These are phyloP conservation scores for Thalassiosira mediterranea DNA, from an alignment of 352 stramenopile species.

Conservation along the genomic window DNA sequence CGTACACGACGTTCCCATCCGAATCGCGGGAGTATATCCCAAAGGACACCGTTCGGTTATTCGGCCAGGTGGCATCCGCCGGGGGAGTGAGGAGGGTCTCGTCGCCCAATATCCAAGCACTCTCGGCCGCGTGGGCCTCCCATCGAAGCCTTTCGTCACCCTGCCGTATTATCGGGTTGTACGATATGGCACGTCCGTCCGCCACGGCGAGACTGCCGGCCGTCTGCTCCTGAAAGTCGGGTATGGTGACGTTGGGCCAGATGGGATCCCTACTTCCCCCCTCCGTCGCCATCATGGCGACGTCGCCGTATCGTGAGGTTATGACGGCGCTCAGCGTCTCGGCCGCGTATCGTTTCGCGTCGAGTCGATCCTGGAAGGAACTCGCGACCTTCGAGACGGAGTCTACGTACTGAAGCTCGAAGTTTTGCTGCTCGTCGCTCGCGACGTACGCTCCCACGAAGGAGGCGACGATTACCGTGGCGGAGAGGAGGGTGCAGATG, in stretches of 20 bases:
- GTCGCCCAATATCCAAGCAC: constrained; percentile 23
- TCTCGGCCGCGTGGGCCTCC: constrained; percentile 39
- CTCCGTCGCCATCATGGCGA: not conserved
- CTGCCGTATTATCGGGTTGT: constrained; percentile 59
- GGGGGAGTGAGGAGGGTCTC: constrained; percentile 17
- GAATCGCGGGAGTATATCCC: constrained; percentile 49
- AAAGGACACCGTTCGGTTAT: constrained; percentile 51
- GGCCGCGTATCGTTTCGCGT: constrained; percentile 29
- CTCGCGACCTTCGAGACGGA: constrained; percentile 44
- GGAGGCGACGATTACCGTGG: constrained; percentile 24
- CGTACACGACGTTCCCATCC: constrained; percentile 24
- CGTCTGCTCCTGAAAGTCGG: constrained; percentile 53
- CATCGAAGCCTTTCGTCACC: constrained; percentile 46
- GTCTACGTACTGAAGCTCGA: constrained; percentile 34
- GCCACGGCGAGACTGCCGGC: constrained; percentile 19
- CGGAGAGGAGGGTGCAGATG: constrained; percentile 32
- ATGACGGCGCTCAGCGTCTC: constrained; percentile 47
- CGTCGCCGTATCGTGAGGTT: constrained; percentile 35
- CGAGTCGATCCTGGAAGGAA: constrained; percentile 35
- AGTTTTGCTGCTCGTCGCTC: constrained; percentile 26
- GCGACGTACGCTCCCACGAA: constrained; percentile 22
- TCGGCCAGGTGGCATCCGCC: constrained; percentile 28
- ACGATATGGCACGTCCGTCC: constrained; percentile 41
- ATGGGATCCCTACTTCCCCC: constrained; percentile 4
- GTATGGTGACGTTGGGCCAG: constrained; percentile 59